These are phyloP conservation scores for Diaporthe eres DNA, from an alignment of 2,329 filamentous ascomycete species.

Conservation along the genomic window DNA sequence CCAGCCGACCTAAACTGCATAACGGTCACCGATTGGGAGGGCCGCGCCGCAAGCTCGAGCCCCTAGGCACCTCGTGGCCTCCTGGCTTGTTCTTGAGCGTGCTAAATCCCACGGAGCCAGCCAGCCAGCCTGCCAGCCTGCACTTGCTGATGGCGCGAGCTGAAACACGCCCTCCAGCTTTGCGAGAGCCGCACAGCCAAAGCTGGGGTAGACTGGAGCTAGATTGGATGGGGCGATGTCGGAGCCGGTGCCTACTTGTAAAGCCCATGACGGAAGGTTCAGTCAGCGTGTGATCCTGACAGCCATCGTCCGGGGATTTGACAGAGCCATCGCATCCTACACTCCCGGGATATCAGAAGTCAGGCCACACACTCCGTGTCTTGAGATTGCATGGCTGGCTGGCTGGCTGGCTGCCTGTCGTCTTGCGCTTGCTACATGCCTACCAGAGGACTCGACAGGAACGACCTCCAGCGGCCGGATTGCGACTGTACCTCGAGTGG, in stretches of 20 bases:
- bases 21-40: conserved; percentile 33
- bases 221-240: conserved; percentile 26
- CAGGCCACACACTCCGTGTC: conserved; percentile 4
- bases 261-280: conserved; percentile 9
- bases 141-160: conserved; percentile 9
- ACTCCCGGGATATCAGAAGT: background rate
- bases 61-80: background rate
- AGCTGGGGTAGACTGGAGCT: conserved; percentile 25
- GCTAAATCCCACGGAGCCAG: background rate
- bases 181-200: conserved; percentile 21
- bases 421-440: conserved; percentile 9
- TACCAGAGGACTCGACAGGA: conserved; percentile 13
- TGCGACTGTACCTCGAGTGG: conserved; percentile 5
- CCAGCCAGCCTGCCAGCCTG: background rate
- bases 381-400: conserved; percentile 5
- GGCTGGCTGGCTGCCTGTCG: background rate
- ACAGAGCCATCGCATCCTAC: background rate
- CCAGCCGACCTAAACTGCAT: background rate
- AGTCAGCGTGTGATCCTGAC: background rate
- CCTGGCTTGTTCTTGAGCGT: background rate
- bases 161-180: conserved; percentile 6
- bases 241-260: conserved; percentile 18
- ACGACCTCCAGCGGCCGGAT: background rate
- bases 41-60: conserved; percentile 36
- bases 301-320: background rate